These are phyloP conservation scores for Naganishia kalamii DNA, from an alignment of 768 basidiomycete genomes.

Conservation along the genomic window DNA sequence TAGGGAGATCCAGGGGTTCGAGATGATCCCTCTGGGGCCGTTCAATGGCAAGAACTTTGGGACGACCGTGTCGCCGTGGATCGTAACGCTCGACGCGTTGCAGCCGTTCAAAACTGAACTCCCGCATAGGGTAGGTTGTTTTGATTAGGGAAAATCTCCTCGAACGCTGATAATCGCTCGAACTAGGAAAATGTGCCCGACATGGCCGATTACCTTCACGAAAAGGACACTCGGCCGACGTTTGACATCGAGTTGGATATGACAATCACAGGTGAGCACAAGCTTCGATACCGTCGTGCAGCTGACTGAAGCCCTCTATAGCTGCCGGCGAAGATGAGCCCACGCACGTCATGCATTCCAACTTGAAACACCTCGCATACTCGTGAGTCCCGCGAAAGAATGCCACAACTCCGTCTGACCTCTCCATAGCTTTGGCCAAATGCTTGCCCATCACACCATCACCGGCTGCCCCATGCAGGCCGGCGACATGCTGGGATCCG, in stretches of 20 bases:
- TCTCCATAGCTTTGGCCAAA: conserved; percentile 22
- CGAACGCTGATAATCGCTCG: background rate
- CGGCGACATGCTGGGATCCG: conserved; percentile 33
- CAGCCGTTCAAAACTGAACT: conserved; percentile 24
- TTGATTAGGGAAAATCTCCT: background rate
- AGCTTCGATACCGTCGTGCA: background rate
- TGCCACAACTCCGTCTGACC: background rate
- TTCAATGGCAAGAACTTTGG: conserved; percentile 34
- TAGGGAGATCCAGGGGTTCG: conserved; percentile 28
- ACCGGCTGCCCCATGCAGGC: conserved; percentile 24
- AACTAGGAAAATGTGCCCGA: background rate
- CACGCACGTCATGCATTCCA: conserved; percentile 12
- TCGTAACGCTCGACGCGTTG: conserved; percentile 27
- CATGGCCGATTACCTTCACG: conserved; percentile 5
- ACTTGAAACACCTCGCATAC: conserved; percentile 24
- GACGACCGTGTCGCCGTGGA: conserved; percentile 29
- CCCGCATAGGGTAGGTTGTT: conserved; percentile 2
- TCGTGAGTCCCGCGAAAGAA: background rate
- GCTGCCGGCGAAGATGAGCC: background rate
- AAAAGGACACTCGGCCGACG: background rate
- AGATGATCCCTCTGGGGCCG: conserved; percentile 31
- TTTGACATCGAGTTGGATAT: conserved; percentile 16
- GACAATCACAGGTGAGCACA: background rate
- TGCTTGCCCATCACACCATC: conserved; percentile 28
- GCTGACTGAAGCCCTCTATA: background rate